Evolutionary conservation across 2,329 filamentous ascomycete genomes (phyloP).

Genomic region (Colletotrichum musae): DNA sequence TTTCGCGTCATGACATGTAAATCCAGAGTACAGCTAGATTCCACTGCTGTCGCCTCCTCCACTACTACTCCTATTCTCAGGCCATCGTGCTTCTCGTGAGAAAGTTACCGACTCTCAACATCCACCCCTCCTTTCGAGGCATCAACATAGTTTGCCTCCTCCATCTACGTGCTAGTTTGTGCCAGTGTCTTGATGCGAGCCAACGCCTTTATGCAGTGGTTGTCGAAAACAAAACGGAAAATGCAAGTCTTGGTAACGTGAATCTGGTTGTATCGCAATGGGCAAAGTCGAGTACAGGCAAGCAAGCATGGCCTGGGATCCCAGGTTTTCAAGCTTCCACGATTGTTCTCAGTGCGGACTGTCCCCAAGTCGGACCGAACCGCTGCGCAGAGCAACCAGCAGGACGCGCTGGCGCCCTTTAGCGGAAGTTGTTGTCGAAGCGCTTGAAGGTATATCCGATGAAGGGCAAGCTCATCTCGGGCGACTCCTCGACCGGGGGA

Average conservation of each 20-base stretch:
- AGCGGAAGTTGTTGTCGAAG: constrained; percentile 82
- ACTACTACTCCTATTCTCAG: constrained; percentile 3
- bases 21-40: constrained; percentile 36
- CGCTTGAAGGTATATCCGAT: constrained; percentile 99
- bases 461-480: constrained; percentile 96
- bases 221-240: constrained; percentile 37
- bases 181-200: constrained; percentile 40
- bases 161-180: constrained; percentile 36
- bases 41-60: neutral
- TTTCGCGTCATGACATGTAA: constrained; percentile 23
- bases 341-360: neutral
- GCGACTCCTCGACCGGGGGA: constrained; percentile 79
- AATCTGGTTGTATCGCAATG: constrained; percentile 30
- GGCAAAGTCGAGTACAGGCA: constrained; percentile 31
- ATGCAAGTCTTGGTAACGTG: constrained; percentile 40
- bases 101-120: constrained; percentile 15
- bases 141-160: constrained; percentile 12
- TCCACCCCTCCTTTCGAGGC: constrained; percentile 12
- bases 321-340: neutral
- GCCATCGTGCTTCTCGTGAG: constrained; percentile 29
- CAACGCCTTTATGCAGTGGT: constrained; percentile 39
- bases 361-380: neutral
- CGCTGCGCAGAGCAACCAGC: constrained; percentile 8
- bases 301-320: constrained; percentile 4
- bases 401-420: neutral